Conservation (phyloP, 176 grass and related monocot species). For the Bolboschoenus planiculmis region DNA sequence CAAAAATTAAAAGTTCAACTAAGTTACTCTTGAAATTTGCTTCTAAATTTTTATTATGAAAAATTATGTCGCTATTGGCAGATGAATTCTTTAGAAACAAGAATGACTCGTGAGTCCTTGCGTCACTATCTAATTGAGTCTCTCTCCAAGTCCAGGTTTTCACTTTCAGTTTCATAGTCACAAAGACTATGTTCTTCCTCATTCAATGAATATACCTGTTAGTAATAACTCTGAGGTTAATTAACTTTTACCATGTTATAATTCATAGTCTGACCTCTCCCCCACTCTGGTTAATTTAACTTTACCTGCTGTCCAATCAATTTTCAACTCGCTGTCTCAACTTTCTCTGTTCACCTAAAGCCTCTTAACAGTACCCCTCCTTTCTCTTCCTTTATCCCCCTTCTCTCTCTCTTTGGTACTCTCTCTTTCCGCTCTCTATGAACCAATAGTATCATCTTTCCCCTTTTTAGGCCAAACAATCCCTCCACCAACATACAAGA, state of each 20-base stretch:
- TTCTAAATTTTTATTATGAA: no score
- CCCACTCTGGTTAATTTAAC: constrained; percentile 18
- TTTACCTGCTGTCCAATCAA: constrained; percentile 65
- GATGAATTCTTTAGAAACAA: no score
- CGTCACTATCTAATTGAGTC: no score
- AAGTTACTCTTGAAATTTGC: no score
- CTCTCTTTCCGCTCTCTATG: constrained; percentile 40
- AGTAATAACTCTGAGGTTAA: neutral
- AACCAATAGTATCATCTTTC: constrained; percentile 33
- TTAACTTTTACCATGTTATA: constrained; percentile 3
- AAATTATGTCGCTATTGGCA: no score
- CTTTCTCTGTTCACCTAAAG: constrained; percentile 38
- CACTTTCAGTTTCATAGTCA: neutral
- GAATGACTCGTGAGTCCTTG: no score
- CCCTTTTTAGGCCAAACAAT: constrained; percentile 87
- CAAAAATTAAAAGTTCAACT: no score
- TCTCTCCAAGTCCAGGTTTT: no score
- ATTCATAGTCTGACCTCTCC: neutral
- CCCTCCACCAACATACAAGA: constrained; percentile 22
- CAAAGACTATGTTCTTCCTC: neutral
- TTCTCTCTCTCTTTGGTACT: constrained; percentile 1
- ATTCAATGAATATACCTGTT: neutral
- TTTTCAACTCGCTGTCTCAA: constrained; percentile 39
- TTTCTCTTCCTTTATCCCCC: constrained; percentile 16
- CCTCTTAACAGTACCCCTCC: constrained; percentile 28